Percentiles rank a stretch among this genome's conserved stretches.
Conservation (phyloP, 139 green algal species). For the Chlorella sp. region DNA sequence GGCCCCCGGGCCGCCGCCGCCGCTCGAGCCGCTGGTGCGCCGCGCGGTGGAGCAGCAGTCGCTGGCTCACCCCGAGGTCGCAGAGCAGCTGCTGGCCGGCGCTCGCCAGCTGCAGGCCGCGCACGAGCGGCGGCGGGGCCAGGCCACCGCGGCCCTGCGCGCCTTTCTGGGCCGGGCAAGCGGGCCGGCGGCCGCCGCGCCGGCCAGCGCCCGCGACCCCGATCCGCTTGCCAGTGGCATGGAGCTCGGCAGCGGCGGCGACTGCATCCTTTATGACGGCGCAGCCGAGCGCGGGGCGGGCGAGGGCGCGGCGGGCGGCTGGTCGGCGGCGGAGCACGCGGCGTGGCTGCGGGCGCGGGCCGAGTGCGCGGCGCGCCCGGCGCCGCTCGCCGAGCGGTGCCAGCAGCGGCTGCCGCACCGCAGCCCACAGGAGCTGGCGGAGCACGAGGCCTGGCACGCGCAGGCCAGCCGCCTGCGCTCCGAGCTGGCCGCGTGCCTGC, state of each 20-base stretch:
- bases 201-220: not conserved
- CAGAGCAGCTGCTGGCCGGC: not conserved
- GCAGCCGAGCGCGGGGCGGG: not conserved
- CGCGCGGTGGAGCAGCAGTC: not conserved
- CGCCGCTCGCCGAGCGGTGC: not conserved
- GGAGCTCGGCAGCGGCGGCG: not conserved
- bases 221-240: not conserved
- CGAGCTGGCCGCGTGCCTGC: not conserved
- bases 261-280: not conserved
- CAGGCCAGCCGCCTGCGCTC: not conserved
- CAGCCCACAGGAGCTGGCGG: not conserved
- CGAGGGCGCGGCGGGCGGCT: not conserved
- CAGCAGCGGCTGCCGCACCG: not conserved
- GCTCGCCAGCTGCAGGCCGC: not conserved
- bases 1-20: not conserved
- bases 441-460: conserved; percentile 5
- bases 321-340: not conserved
- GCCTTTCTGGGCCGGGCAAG: not conserved
- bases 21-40: not conserved
- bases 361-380: not conserved
- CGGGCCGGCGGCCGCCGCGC: not conserved
- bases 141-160: not conserved
- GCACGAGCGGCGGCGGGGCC: not conserved
- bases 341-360: not conserved
- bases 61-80: not conserved